Conservation (phyloP, 1,139 yeast species). For the Protomyces gravidus region DNA sequence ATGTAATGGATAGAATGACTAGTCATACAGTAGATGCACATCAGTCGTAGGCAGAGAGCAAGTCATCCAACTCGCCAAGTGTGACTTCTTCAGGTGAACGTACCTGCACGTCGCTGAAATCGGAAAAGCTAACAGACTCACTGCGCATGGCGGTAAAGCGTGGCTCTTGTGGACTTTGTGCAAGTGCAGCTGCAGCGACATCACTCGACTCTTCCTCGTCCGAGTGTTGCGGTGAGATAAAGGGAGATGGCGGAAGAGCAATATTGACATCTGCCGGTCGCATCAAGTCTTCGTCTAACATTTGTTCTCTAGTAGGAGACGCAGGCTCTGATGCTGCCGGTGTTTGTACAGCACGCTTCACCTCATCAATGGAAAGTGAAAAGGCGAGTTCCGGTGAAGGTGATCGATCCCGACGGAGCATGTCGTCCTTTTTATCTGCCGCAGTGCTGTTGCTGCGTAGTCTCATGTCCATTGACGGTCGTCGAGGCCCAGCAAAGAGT, state of each 20-base stretch:
- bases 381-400: conserved; percentile 18
- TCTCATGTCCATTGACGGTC: background rate
- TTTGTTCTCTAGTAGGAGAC: conserved; percentile 7
- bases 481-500: conserved; percentile 19
- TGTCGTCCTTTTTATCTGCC: background rate
- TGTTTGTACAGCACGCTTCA: background rate
- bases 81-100: conserved; percentile 25
- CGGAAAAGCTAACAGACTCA: background rate
- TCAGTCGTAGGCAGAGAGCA: background rate
- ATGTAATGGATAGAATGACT: background rate
- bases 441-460: background rate
- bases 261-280: conserved; percentile 5
- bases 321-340: conserved; percentile 10
- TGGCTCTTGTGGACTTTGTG: background rate
- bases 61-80: conserved; percentile 16
- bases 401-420: background rate
- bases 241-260: conserved; percentile 24
- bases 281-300: background rate
- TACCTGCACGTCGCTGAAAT: conserved; percentile 2
- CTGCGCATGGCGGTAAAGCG: background rate
- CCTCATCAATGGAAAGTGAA: conserved; percentile 14
- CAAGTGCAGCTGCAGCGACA: background rate
- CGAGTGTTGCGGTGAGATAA: conserved; percentile 19
- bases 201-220: conserved; percentile 4
- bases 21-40: background rate